Evolutionary conservation across 1,284 basidiomycete species (phyloP).

Genomic region (Omphalotus olearius): DNA sequence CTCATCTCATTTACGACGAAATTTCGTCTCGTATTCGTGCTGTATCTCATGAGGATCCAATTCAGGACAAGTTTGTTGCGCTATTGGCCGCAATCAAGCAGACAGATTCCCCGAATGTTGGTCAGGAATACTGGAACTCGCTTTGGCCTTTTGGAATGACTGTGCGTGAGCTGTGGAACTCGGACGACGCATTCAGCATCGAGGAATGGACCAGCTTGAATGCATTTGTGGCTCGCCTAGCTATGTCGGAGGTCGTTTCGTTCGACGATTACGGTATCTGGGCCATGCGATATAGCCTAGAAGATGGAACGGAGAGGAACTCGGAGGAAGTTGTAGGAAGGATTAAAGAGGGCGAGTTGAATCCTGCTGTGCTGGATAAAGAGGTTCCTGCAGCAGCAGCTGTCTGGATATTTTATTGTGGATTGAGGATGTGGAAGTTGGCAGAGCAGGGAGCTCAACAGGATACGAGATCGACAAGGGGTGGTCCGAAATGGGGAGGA

Average conservation of each 20-base stretch:
- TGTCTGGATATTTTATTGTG: constrained; percentile 13
- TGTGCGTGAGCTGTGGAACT: constrained; percentile 14
- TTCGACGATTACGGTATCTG: constrained; percentile 16
- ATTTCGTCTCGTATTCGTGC: neutral
- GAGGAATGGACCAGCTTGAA: constrained; percentile 13
- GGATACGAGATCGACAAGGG: constrained; percentile 2
- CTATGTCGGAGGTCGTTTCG: neutral
- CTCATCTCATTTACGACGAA: neutral
- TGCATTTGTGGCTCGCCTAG: constrained; percentile 13
- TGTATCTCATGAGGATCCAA: neutral
- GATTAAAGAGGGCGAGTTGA: neutral
- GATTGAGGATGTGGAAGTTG: constrained; percentile 4
- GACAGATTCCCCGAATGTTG: neutral
- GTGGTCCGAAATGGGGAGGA: constrained; percentile 9
- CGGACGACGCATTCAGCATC: neutral
- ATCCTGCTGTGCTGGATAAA: neutral
- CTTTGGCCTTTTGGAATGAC: constrained; percentile 8
- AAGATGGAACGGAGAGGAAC: neutral
- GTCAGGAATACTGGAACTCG: constrained; percentile 10
- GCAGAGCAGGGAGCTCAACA: neutral
- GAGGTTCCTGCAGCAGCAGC: constrained; percentile 15
- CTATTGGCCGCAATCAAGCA: constrained; percentile 10
- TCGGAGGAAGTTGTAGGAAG: neutral
- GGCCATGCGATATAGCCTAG: constrained; percentile 13
- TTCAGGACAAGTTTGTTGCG: constrained; percentile 10